These are phyloP conservation scores for Claviceps humidiphila DNA, from an alignment of 2,329 filamentous ascomycete genomes.

Conservation along the genomic window DNA sequence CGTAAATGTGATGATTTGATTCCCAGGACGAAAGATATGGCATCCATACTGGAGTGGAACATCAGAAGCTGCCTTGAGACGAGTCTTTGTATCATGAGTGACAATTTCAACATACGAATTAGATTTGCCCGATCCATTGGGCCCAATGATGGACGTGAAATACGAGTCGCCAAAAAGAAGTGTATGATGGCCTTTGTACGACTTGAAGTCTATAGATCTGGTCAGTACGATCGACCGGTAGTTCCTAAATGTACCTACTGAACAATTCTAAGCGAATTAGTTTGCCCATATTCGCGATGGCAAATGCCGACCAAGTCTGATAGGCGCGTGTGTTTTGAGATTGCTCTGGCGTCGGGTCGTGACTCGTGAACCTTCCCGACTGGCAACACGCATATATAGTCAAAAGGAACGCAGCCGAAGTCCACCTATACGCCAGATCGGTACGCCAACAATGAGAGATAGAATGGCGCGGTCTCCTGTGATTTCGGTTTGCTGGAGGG, in stretches of 20 bases:
- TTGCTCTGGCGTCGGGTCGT: neutral
- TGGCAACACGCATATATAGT: neutral
- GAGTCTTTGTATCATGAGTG: neutral
- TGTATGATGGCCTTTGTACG: constrained; percentile 92
- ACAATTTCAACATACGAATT: constrained; percentile 59
- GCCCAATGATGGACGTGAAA: constrained; percentile 97
- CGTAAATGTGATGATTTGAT: constrained; percentile 98
- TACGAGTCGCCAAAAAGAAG: constrained; percentile 95
- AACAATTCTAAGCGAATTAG: constrained; percentile 88
- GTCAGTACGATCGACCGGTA: constrained; percentile 5
- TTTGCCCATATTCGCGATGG: constrained; percentile 66
- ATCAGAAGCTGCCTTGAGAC: neutral
- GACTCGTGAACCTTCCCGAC: neutral
- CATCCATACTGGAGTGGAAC: constrained; percentile 66
- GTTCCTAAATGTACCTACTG: constrained; percentile 43
- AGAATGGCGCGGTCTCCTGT: neutral
- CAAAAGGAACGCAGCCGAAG: neutral
- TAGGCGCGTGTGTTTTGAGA: neutral
- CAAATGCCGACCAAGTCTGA: neutral
- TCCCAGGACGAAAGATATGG: constrained; percentile 95
- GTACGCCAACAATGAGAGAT: neutral
- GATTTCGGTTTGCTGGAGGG: neutral
- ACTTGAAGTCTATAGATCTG: constrained; percentile 72
- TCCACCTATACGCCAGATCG: neutral
- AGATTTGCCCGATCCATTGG: constrained; percentile 98